Conservation (phyloP, 1,139 yeast genomes). For the Petasospora rhodanensis region DNA sequence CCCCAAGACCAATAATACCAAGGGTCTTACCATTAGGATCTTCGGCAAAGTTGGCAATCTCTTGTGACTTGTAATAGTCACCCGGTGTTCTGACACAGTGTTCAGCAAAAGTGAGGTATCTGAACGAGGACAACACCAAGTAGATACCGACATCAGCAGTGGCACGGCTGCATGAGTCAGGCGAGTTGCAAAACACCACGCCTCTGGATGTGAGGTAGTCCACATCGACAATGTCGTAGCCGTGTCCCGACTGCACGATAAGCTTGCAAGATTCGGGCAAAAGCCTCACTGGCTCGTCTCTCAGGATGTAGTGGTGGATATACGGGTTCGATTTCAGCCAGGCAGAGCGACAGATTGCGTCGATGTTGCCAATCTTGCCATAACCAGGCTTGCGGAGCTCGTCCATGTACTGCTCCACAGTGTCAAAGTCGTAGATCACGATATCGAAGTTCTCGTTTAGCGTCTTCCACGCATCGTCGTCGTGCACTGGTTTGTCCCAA, state of each 20-base stretch:
- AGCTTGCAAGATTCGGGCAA: constrained; percentile 33
- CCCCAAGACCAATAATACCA: constrained; percentile 37
- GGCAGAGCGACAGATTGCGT: constrained; percentile 33
- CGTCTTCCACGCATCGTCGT: constrained; percentile 31
- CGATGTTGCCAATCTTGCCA: constrained; percentile 32
- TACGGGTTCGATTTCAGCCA: constrained; percentile 36
- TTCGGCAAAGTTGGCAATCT: constrained; percentile 27
- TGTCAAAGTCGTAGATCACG: constrained; percentile 30
- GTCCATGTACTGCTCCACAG: constrained; percentile 31
- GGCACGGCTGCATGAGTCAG: constrained; percentile 34
- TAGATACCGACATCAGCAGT: constrained; percentile 35
- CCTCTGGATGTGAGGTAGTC: constrained; percentile 30
- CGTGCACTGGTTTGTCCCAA: constrained; percentile 32
- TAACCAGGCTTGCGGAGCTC: constrained; percentile 31
- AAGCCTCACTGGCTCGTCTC: constrained; percentile 29
- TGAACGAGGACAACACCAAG: constrained; percentile 29
- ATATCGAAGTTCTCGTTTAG: constrained; percentile 32
- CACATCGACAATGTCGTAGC: constrained; percentile 37
- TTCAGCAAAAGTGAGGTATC: constrained; percentile 32
- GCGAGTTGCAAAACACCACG: constrained; percentile 34
- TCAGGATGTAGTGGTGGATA: constrained; percentile 31
- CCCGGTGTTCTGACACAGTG: constrained; percentile 32
- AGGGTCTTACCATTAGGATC: constrained; percentile 34
- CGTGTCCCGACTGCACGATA: constrained; percentile 36
- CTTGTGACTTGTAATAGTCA: constrained; percentile 29